Evolutionary conservation across 2,329 filamentous ascomycete species (phyloP).

Genomic region (Chalara sp.): DNA sequence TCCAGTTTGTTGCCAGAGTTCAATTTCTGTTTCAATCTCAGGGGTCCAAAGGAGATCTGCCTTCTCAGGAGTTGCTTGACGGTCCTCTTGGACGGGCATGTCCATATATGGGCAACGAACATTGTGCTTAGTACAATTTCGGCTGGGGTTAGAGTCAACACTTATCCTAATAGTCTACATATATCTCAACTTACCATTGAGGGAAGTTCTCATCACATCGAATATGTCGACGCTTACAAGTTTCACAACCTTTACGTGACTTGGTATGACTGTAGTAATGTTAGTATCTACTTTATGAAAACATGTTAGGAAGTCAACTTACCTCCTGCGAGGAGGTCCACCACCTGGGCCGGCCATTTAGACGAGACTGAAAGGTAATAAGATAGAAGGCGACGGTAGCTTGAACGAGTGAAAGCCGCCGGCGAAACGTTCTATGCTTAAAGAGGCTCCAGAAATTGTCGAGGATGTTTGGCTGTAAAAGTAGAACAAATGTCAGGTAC

Average conservation of each 20-base stretch:
- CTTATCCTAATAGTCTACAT: background rate
- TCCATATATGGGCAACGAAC: slow-evolving; percentile 98
- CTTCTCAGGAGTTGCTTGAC: slow-evolving; percentile 54
- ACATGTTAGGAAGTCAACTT: slow-evolving; percentile 21
- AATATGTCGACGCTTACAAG: slow-evolving; percentile 96
- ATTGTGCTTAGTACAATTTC: slow-evolving; percentile 98
- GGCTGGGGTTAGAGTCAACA: slow-evolving; percentile 42
- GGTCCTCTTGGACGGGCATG: slow-evolving; percentile 59
- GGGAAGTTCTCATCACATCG: slow-evolving; percentile 96
- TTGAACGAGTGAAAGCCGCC: slow-evolving; percentile 30
- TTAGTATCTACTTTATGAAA: slow-evolving; percentile 10
- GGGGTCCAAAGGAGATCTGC: slow-evolving; percentile 77
- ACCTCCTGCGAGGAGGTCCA: slow-evolving; percentile 75
- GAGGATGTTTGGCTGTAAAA: slow-evolving; percentile 6
- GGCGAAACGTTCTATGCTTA: slow-evolving; percentile 19
- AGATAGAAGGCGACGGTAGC: slow-evolving; percentile 26
- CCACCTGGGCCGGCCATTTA: slow-evolving; percentile 90
- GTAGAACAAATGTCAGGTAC: slow-evolving; percentile 13
- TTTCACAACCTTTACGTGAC: slow-evolving; percentile 96
- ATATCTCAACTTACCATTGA: slow-evolving; percentile 65
- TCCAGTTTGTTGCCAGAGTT: slow-evolving; percentile 77
- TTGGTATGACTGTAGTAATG: slow-evolving; percentile 75
- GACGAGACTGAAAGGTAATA: slow-evolving; percentile 20
- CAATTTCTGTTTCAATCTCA: slow-evolving; percentile 74
- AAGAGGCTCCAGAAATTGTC: slow-evolving; percentile 9